phyloP scores from a whole-genome alignment of 2,329 filamentous ascomycete species.

The Cladorrhinum sp. region DNA sequence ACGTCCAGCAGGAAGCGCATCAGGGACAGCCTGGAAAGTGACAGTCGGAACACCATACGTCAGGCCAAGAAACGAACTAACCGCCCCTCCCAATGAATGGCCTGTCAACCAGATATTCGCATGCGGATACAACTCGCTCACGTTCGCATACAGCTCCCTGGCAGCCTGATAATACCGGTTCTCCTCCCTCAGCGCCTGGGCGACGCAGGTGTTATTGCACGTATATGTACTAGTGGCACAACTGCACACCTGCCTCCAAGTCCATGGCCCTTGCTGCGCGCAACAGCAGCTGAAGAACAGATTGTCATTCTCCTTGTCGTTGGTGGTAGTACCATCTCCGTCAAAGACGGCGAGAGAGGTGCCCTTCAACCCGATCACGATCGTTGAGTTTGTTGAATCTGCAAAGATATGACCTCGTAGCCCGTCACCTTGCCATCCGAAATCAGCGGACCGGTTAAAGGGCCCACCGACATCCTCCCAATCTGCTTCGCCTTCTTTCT shows the following conservation, averaged over 20 bases:
- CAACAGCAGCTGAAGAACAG: constrained; percentile 98
- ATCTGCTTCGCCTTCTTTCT: constrained; percentile 66
- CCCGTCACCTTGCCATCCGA: constrained; percentile 89
- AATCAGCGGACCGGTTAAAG: constrained; percentile 84
- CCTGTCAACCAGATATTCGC: constrained; percentile 86
- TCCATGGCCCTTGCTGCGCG: constrained; percentile 83
- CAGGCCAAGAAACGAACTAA: constrained; percentile 82
- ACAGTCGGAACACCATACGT: constrained; percentile 90
- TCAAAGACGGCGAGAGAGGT: constrained; percentile 90
- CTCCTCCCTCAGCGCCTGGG: constrained; percentile 70
- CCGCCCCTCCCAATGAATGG: constrained; percentile 87
- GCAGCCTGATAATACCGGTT: constrained; percentile 90
- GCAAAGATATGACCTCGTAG: constrained; percentile 90
- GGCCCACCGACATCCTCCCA: constrained; percentile 78
- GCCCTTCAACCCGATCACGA: constrained; percentile 91
- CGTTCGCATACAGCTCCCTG: constrained; percentile 86
- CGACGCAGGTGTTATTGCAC: constrained; percentile 89
- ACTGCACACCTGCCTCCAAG: constrained; percentile 90
- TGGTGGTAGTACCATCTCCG: constrained; percentile 93
- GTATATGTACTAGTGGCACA: constrained; percentile 84
- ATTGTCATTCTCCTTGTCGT: constrained; percentile 97
- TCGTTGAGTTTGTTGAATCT: constrained; percentile 78
- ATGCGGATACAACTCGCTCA: constrained; percentile 81
- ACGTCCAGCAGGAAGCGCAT: constrained; percentile 80
- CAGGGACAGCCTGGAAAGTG: constrained; percentile 89